Percentiles rank a stretch among this genome's conserved stretches.
Conservation (phyloP, 495 filamentous ascomycete species). For the Penicillium flavigenum region DNA sequence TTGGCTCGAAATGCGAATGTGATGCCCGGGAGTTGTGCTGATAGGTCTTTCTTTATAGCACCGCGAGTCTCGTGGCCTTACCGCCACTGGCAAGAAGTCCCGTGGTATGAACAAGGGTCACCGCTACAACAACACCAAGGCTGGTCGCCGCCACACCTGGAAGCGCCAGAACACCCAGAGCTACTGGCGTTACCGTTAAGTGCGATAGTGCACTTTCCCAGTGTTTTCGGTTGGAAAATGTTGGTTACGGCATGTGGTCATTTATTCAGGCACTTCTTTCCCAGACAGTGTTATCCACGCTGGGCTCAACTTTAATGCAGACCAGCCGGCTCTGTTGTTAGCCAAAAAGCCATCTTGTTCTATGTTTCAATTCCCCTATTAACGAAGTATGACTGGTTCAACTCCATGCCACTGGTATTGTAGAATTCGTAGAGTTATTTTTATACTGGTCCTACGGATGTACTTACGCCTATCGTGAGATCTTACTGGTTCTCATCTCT, state of each 20-base stretch:
- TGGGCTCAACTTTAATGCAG: constrained; percentile 45
- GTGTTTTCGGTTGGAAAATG: constrained; percentile 33
- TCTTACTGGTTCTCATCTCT: neutral
- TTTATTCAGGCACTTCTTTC: constrained; percentile 38
- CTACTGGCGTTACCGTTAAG: constrained; percentile 82
- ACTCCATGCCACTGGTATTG: constrained; percentile 21
- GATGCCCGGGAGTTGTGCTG: neutral
- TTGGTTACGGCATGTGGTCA: constrained; percentile 45
- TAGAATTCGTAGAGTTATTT: constrained; percentile 15
- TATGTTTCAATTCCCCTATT: constrained; percentile 38
- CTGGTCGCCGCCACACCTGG: constrained; percentile 98
- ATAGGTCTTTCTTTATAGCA: constrained; percentile 51
- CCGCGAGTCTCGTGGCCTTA: constrained; percentile 95
- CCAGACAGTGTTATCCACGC: constrained; percentile 33
- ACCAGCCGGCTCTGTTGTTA: constrained; percentile 45
- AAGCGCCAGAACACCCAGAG: constrained; percentile 98
- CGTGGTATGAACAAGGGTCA: constrained; percentile 99
- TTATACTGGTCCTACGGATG: neutral
- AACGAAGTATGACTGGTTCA: constrained; percentile 49
- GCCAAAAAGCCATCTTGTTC: constrained; percentile 44
- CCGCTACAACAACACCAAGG: constrained; percentile 93
- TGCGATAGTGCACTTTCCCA: constrained; percentile 29
- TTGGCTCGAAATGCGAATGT: neutral
- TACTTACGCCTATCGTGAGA: neutral
- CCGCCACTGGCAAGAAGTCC: constrained; percentile 97